Base-by-base conservation (phyloP, 306 rosid species). In the Corylus americana region DNA sequence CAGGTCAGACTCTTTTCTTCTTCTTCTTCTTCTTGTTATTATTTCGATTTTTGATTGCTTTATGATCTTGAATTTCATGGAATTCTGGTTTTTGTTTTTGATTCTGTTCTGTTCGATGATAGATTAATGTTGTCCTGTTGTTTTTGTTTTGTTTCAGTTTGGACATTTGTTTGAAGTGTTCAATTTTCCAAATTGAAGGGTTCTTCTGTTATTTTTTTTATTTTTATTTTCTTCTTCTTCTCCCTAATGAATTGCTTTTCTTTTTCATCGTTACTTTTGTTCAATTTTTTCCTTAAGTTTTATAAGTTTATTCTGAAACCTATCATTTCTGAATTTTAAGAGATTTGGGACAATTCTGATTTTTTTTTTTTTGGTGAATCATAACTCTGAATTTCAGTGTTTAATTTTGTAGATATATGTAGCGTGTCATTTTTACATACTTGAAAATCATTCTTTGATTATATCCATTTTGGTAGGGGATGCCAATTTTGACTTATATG, bases 1-100 rank as follows among this genome's bases (percentile, higher is more conserved):
- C 80, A 92, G 93, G 98, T 95, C 25, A 44, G 85, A 20, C 31
- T 61, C 58, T 70, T 42, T 55, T 64, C 20, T 16, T 47, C 35
- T 18, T 54, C 8, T n/a, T 2, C 0, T 70, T 53, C 20, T 5
- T 45, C 71, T 25, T 75, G 25, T 76, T 2, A 66, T 68, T 72
- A 31, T 31, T 31, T 1, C 71, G 20, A 50, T 57, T 29, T 20
- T 62, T 67, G 1, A 3, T 3, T 37, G 2, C 4, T 67, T 17
- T 42, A 67, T 29, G 68, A 50, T 51, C 39, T 73, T 8, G 17
- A 8, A 42, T 68, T 68, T 10, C 51, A n/a, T n/a, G 51, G 10
- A 74, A 31, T 85, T 73, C 22, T 80, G 67, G 12, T 61, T 18
- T 55, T 39, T 14, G 10, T 55, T 4, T 20, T 25, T 11, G 37